Percentiles rank a stretch among this genome's conserved stretches.
phyloP scores from a whole-genome alignment of 352 stramenopile species.

The Pythium coloratum region DNA sequence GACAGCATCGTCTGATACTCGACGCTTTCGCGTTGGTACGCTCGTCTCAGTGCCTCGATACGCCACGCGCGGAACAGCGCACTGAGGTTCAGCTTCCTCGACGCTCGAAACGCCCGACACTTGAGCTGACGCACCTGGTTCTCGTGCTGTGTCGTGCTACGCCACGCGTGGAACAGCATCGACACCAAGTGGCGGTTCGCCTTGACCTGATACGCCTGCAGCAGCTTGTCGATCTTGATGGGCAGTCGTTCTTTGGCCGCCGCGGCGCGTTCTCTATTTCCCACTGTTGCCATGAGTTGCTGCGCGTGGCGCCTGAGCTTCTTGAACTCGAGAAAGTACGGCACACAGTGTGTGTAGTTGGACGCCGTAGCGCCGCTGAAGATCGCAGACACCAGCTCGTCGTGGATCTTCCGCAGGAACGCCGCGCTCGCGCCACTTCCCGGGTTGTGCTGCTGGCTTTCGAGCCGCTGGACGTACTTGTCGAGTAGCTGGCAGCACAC shows the following conservation, averaged over 20 bases:
- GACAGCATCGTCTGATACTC: slow-evolving; percentile 86
- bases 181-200: slow-evolving; percentile 24
- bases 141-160: slow-evolving; percentile 29
- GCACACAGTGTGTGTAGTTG: slow-evolving; percentile 37
- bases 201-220: slow-evolving; percentile 24
- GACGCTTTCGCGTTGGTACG: slow-evolving; percentile 73
- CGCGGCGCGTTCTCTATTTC: slow-evolving; percentile 48
- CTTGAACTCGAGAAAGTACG: slow-evolving; percentile 73
- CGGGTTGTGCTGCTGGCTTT: slow-evolving; percentile 5
- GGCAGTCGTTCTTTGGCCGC: slow-evolving; percentile 45
- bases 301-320: slow-evolving; percentile 50
- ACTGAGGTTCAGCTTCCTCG: slow-evolving; percentile 52
- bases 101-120: slow-evolving; percentile 54
- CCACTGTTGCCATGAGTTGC: slow-evolving; percentile 48
- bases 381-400: slow-evolving; percentile 51
- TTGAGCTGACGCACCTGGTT: slow-evolving; percentile 64
- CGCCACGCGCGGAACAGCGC: slow-evolving; percentile 72
- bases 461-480: slow-evolving; percentile 49
- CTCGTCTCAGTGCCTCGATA: slow-evolving; percentile 60
- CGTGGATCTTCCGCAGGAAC: slow-evolving; percentile 55
- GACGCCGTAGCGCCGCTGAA: slow-evolving; percentile 36
- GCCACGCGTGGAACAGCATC: slow-evolving; percentile 57
- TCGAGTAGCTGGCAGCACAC: slow-evolving; percentile 69
- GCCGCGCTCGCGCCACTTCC: slow-evolving; percentile 37
- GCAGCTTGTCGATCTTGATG: slow-evolving; percentile 41